Percentiles rank a stretch among this genome's conserved stretches.
Conservation (phyloP, 306 rosid genomes). For the Nissolia schottii region DNA sequence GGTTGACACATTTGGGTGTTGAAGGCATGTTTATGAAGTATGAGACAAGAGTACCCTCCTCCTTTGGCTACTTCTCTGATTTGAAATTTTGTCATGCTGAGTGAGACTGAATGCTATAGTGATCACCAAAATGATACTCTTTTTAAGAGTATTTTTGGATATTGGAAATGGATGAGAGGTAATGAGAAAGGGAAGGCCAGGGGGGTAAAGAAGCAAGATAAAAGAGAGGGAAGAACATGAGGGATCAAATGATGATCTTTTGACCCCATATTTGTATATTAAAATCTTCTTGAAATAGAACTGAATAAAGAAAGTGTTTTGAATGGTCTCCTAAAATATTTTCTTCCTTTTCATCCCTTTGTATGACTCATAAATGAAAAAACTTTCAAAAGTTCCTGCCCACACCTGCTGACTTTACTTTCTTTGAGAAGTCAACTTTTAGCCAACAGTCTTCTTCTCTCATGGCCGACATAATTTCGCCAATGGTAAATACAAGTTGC, state of each 20-base stretch:
- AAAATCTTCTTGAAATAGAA: not conserved
- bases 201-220: not conserved
- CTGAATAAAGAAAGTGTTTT: not conserved
- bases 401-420: not conserved
- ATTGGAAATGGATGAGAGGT: not conserved
- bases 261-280: not conserved
- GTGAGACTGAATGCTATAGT: conserved; percentile 11
- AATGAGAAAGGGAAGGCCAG: not conserved
- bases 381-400: not conserved
- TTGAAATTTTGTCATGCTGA: conserved; percentile 12
- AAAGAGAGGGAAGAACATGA: not conserved
- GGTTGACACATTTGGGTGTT: conserved; percentile 46
- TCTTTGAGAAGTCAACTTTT: not conserved
- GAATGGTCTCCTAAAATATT: not conserved
- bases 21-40: not conserved
- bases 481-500: conserved; percentile 7
- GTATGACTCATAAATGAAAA: not conserved
- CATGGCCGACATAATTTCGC: conserved; percentile 11
- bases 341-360: not conserved
- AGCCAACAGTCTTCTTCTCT: not conserved
- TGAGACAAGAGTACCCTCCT: not conserved
- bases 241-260: not conserved
- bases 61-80: not conserved
- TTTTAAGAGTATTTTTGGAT: conserved; percentile 20
- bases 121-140: not conserved